These are phyloP conservation scores for Talaromyces islandicus DNA, from an alignment of 2,329 filamentous ascomycete genomes.

Conservation along the genomic window DNA sequence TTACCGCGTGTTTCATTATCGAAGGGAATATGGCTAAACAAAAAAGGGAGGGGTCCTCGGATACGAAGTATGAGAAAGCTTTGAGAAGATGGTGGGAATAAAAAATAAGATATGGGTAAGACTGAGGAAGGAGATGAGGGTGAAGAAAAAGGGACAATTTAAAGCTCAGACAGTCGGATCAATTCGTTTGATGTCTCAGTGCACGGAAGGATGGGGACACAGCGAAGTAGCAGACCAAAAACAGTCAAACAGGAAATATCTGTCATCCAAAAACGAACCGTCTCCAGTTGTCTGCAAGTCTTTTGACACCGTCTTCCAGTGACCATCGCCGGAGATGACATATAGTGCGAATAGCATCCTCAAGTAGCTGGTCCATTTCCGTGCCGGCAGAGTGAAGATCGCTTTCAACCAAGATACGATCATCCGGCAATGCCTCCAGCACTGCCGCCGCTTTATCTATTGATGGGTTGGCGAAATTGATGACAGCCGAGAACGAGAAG, in stretches of 20 bases:
- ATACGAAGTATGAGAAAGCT: not conserved
- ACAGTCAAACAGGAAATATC: not conserved
- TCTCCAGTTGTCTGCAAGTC: constrained; percentile 68
- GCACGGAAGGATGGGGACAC: too few relatives aligned
- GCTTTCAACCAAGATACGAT: constrained; percentile 79
- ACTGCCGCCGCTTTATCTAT: constrained; percentile 58
- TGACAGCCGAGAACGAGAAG: constrained; percentile 79
- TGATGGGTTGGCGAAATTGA: constrained; percentile 61
- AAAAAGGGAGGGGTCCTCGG: too few relatives aligned
- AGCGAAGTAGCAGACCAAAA: too few relatives aligned
- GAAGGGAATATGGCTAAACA: too few relatives aligned
- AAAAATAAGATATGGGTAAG: too few relatives aligned
- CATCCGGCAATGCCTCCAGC: constrained; percentile 67
- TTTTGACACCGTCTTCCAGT: constrained; percentile 62
- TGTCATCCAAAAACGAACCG: constrained; percentile 63
- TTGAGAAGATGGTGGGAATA: not conserved
- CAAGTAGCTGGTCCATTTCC: constrained; percentile 70
- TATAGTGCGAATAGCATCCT: constrained; percentile 68
- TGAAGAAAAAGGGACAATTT: too few relatives aligned
- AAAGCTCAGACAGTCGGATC: too few relatives aligned
- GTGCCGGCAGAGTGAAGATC: constrained; percentile 79
- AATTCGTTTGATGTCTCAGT: too few relatives aligned
- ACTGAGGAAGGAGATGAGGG: too few relatives aligned
- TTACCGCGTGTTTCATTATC: too few relatives aligned
- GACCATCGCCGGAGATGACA: constrained; percentile 74